These are phyloP conservation scores for Globisporangium apiculatum DNA, from an alignment of 352 stramenopile species.

Conservation along the genomic window DNA sequence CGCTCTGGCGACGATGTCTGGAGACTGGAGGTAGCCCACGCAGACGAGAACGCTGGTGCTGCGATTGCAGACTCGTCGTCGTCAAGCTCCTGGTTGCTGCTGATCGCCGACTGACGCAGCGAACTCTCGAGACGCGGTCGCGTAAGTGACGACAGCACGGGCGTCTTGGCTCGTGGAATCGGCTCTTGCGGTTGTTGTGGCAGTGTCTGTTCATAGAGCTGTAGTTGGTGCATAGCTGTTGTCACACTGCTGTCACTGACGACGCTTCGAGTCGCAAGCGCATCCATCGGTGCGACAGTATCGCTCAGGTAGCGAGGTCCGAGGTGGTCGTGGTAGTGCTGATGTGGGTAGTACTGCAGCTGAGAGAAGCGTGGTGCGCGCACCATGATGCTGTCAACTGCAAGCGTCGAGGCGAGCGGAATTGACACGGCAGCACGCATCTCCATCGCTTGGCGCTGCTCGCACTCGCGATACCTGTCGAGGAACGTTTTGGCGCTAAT, in stretches of 20 bases:
- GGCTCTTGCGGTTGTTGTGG: not conserved
- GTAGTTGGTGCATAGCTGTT: not conserved
- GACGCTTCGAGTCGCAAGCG: not conserved
- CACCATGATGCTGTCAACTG: not conserved
- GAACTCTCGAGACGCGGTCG: constrained; percentile 10
- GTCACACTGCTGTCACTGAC: not conserved
- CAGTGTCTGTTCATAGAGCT: not conserved
- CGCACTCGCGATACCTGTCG: constrained; percentile 37
- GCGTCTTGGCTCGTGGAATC: not conserved
- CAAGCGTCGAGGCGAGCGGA: constrained; percentile 6
- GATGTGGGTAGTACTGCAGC: not conserved
- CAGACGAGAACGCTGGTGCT: not conserved
- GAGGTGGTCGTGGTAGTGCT: no score
- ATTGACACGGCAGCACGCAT: constrained; percentile 3
- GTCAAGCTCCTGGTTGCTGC: constrained; percentile 8
- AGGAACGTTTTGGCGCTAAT: constrained; percentile 32
- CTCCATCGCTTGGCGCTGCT: constrained; percentile 18
- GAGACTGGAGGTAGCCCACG: not conserved
- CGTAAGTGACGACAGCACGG: constrained; percentile 3
- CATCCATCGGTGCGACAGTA: not conserved
- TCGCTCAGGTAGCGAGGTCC: not conserved
- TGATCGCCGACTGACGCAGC: constrained; percentile 8
- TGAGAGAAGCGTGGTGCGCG: not conserved
- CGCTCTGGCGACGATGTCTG: not conserved
- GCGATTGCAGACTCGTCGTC: not conserved